A percentile compares a stretch with the other conserved stretches of the same genome.
These are phyloP conservation scores for Alternaria arborescens DNA, from an alignment of 2,329 filamentous ascomycete genomes.

Conservation along the genomic window DNA sequence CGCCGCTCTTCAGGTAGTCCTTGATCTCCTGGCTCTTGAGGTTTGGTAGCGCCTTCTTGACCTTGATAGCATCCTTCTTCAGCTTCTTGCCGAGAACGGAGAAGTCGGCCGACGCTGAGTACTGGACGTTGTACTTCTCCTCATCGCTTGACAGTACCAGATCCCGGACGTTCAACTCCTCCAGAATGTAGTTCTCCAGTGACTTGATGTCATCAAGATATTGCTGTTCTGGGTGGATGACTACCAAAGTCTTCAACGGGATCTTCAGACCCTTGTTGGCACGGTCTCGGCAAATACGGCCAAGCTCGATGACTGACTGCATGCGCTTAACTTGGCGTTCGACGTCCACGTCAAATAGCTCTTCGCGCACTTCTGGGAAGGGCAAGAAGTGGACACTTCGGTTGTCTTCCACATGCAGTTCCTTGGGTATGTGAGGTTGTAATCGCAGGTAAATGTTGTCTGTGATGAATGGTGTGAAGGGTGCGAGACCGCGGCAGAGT, in stretches of 20 bases:
- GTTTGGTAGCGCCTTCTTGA: constrained; percentile 86
- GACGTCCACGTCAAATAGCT: constrained; percentile 85
- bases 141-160: constrained; percentile 86
- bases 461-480: constrained; percentile 94
- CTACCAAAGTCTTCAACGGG: constrained; percentile 86
- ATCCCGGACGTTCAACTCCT: constrained; percentile 91
- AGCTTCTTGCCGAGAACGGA: constrained; percentile 95
- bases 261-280: constrained; percentile 87
- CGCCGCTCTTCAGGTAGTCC: constrained; percentile 75
- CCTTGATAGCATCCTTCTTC: constrained; percentile 90
- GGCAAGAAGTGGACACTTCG: constrained; percentile 91
- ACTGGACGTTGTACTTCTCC: constrained; percentile 89
- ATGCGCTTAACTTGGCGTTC: constrained; percentile 89
- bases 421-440: constrained; percentile 79
- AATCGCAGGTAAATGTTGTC: constrained; percentile 92
- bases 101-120: constrained; percentile 91
- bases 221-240: constrained; percentile 83
- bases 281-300: constrained; percentile 84
- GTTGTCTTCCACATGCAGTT: constrained; percentile 73
- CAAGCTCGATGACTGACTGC: constrained; percentile 95
- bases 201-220: constrained; percentile 89
- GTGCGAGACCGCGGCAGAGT: constrained; percentile 84
- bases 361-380: constrained; percentile 87
- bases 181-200: constrained; percentile 85
- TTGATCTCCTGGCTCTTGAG: constrained; percentile 84